Percentiles rank a stretch among this genome's conserved stretches.
Evolutionary conservation across 2,329 filamentous ascomycete genomes (phyloP).

Genomic region (Ceratocystis alfenasii): DNA sequence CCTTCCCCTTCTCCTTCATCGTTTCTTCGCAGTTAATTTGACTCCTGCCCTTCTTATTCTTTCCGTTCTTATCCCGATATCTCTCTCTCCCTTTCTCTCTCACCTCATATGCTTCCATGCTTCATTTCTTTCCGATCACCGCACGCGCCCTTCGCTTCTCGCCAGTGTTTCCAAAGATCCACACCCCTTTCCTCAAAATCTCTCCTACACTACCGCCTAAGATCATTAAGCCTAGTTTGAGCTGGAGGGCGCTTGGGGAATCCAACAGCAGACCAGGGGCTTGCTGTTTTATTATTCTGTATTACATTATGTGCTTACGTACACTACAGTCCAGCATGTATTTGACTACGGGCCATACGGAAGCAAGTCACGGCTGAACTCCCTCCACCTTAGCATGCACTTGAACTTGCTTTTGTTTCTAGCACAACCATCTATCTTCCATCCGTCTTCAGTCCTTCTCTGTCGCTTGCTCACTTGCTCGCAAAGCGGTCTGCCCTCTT

Average conservation of each 20-base stretch:
- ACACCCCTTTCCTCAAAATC: slow-evolving; percentile 3
- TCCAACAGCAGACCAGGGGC: too few species aligned
- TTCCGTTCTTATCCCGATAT: not conserved
- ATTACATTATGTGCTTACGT: too few species aligned
- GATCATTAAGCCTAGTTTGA: not conserved
- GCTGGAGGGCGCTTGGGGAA: not conserved
- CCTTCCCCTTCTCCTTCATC: not conserved
- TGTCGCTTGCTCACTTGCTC: not conserved
- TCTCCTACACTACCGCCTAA: not conserved
- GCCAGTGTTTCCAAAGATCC: slow-evolving; percentile 13
- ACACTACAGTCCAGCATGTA: too few species aligned
- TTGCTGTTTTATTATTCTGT: too few species aligned
- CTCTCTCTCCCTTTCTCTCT: not conserved
- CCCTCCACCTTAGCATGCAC: too few species aligned
- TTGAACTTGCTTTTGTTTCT: not conserved
- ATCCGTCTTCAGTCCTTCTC: not conserved
- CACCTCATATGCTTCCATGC: not conserved
- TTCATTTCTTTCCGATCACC: not conserved
- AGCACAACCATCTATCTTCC: not conserved
- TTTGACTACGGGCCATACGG: too few species aligned
- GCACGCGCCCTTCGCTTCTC: slow-evolving; percentile 12
- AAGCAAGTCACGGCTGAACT: too few species aligned
- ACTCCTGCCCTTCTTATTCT: not conserved
- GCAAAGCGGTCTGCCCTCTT: too few species aligned
- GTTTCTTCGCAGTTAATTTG: not conserved